Conservation (phyloP, 164 flowering plant species). For the Kingdonia uniflora region DNA sequence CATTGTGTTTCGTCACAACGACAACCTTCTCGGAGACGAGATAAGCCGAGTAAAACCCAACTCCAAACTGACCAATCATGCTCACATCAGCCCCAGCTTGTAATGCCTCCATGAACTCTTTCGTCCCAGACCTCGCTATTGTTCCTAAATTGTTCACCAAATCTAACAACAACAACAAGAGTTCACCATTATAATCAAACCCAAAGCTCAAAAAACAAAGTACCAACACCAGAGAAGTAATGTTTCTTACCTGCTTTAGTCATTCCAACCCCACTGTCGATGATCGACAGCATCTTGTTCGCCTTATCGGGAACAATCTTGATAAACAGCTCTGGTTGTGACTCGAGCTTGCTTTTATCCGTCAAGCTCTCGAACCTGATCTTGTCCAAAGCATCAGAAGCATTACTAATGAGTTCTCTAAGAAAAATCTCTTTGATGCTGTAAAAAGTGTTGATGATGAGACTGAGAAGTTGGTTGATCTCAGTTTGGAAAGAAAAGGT, state of each 20-base stretch:
- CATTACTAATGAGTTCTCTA: constrained; percentile 68
- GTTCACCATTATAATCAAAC: background rate
- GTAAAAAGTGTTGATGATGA: constrained; percentile 80
- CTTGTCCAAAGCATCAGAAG: constrained; percentile 76
- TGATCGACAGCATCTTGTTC: constrained; percentile 56
- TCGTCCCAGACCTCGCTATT: constrained; percentile 61
- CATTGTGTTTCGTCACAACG: constrained; percentile 61
- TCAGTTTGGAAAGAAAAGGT: constrained; percentile 68
- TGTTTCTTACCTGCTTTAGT: constrained; percentile 45
- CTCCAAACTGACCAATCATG: constrained; percentile 71
- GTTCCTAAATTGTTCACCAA: constrained; percentile 66
- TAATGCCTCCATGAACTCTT: constrained; percentile 70
- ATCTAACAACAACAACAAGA: constrained; percentile 17
- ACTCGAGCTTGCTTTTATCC: constrained; percentile 65
- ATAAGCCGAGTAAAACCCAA: constrained; percentile 58
- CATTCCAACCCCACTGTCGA: constrained; percentile 62
- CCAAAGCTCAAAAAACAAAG: background rate
- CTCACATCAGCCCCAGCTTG: constrained; percentile 65
- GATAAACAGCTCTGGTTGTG: constrained; percentile 61
- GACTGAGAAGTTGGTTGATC: constrained; percentile 67
- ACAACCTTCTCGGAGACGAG: constrained; percentile 60
- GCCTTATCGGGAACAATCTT: constrained; percentile 53
- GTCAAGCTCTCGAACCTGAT: constrained; percentile 56
- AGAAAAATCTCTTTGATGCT: constrained; percentile 84
- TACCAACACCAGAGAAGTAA: background rate